Evolutionary conservation across 169 alveolate species (phyloP), one percentile per base, ranked within the genome.

Genomic region (Eimeria falciformis): DNA sequence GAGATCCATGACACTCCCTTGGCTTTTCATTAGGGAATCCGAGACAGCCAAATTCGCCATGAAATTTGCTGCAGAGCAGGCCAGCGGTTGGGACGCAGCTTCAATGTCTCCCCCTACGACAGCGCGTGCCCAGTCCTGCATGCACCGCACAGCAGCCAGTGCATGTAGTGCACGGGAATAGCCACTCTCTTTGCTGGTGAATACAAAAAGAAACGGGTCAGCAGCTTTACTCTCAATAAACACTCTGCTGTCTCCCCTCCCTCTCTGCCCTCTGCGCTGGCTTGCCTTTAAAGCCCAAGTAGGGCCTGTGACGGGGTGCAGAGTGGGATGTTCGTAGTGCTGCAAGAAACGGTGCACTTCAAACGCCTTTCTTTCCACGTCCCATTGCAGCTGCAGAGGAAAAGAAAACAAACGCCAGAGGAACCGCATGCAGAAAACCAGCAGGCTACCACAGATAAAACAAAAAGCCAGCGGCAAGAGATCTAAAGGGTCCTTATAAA

Each of bases 281-380:
- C n/a, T n/a, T 27, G 53, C 93, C 90, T 73, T 71, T 23, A 73
- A 66, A 27, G 87, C 88, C 88, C 89, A 71, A 5, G 89, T 40
- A 55, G 93, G 84, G 3, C 88, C 93, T 2, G 93, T 73, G 37
- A 89, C 88, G 17, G 93, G 88, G 58, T 73, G 89, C 43, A 77
- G 69, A 25, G 89, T 73, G 4, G 89, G 93, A 66, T 79, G 91
- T 43, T 71, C 91, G 65, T 75, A 91, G 47, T 78, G 93, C 71
- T 40, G 84, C 81, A 91, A 79, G 14, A 58, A 85, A 75, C 92
- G 66, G 56, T 91, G 73, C 29, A 88, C 88, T 56, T 89, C 94
- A 27, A 33, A 65, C 45, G 87, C 90, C 50, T 85, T 66, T 73
- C 50, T 66, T 43, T 85, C 92, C 33, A 27, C 66, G 1, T 46